A percentile compares a stretch with the other conserved stretches of the same genome.
Conservation (phyloP, 2,329 filamentous ascomycete genomes). For the Metarhizium album region DNA sequence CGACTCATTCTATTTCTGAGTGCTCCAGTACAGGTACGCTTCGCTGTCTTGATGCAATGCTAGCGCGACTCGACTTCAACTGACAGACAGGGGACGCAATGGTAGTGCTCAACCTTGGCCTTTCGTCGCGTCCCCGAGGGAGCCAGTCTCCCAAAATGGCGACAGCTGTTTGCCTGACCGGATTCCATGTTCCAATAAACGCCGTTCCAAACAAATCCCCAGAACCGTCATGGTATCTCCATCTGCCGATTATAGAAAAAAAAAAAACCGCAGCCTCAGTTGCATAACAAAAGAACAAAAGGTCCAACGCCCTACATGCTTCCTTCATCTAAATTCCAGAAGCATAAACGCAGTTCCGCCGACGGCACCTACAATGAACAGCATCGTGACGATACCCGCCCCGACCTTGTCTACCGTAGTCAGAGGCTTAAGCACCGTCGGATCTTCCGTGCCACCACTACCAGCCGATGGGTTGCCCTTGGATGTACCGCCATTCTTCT, state of each 20-base stretch:
- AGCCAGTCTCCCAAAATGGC: neutral
- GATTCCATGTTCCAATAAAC: neutral
- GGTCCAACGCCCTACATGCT: neutral
- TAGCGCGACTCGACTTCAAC: neutral
- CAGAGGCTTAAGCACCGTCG: conserved; percentile 23
- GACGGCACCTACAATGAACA: conserved; percentile 36
- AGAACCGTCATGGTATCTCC: neutral
- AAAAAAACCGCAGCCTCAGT: neutral
- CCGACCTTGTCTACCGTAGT: conserved; percentile 41
- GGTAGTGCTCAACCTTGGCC: neutral
- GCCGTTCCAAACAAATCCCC: neutral
- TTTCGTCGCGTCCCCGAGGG: neutral
- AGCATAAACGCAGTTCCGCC: conserved; percentile 40
- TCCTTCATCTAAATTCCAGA: conserved; percentile 16
- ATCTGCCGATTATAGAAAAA: neutral
- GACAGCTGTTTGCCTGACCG: neutral
- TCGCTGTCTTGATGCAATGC: neutral
- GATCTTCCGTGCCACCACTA: conserved; percentile 18
- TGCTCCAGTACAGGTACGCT: neutral
- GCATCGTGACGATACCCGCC: conserved; percentile 44
- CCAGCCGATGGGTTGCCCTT: conserved; percentile 30
- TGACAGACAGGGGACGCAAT: neutral
- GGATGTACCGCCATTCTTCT: conserved; percentile 48
- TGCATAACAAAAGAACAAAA: neutral
- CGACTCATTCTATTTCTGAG: neutral